Evolutionary conservation across 2,329 filamentous ascomycete species (phyloP), one percentile per base, ranked within the genome.

Genomic region (Botrytis medusae): DNA sequence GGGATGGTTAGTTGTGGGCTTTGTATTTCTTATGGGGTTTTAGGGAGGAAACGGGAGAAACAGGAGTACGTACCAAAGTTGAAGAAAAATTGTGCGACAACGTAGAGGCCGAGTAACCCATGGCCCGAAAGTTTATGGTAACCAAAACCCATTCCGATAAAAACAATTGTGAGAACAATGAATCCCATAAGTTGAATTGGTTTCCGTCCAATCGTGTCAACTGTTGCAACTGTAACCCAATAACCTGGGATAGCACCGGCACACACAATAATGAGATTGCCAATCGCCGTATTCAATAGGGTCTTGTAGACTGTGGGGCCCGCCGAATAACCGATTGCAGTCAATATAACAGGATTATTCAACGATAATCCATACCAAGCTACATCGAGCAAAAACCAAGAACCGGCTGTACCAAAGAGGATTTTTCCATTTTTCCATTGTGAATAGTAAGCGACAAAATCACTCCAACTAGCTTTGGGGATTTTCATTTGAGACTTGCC

Each of bases 241-340:
- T 95, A 95, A 10, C 93, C 93, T 0, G 93, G 93, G 7, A 95
- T 88, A 18, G 92, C 90, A 69, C 93, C 93, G 14, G 93, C 93
- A 77, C 91, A 92, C 74, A 93, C 88, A 51, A 95, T 82, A 76
- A 95, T 94, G 74, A 95, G 87, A 81, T 93, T 93, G 37, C 93
- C 93, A 3, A 94, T 87, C 12, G 92, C 92, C 72, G 90, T 90
- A 80, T 92, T 93, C 82, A 89, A 89, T 75, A 95, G 87, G 74
- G 88, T 87, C 32, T 91, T 81, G 81, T 94, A 95, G 40, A 94
- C 85, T 46, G 87, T 90, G 54, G 82, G 78, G 20, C 90, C 90
- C 57, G 85, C 84, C 34, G 88, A 87, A 80, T 92, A 96, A 48
- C 93, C 93, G 75, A 95, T 94, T 3, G 90, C 88, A 40, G 86